Evolutionary conservation across 106 monocot genomes (phyloP).

Genomic region (Allium fistulosum): DNA sequence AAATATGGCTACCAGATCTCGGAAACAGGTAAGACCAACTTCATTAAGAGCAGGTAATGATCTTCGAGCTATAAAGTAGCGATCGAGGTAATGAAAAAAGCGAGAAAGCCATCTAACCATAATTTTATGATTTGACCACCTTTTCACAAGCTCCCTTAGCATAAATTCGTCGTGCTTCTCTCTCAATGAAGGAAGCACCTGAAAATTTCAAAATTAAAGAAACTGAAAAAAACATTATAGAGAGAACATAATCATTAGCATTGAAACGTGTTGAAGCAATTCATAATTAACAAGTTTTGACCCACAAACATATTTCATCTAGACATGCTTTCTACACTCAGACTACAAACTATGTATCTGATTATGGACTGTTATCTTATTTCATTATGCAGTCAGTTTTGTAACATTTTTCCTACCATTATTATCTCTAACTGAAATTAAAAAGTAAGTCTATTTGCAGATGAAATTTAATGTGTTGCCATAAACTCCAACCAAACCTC

Average conservation of each 20-base stretch:
- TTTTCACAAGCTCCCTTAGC: conserved; percentile 70
- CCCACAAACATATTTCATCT: too few relatives aligned
- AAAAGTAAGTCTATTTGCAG: too few relatives aligned
- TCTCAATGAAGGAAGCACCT: conserved; percentile 78
- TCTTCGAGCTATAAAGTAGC: conserved; percentile 60
- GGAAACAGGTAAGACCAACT: conserved; percentile 83
- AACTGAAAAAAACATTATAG: not conserved
- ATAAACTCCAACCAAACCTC: too few relatives aligned
- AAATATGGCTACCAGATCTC: conserved; percentile 44
- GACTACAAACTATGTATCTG: too few relatives aligned
- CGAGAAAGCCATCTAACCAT: conserved; percentile 88
- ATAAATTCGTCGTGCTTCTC: conserved; percentile 86
- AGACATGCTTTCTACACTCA: too few relatives aligned
- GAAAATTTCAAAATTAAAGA: conserved; percentile 5
- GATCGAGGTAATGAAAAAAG: conserved; percentile 79
- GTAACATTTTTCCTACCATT: too few relatives aligned
- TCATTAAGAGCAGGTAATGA: conserved; percentile 66
- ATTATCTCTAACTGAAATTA: too few relatives aligned
- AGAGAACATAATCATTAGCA: not conserved
- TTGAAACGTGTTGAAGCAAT: too few relatives aligned
- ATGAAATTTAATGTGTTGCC: too few relatives aligned
- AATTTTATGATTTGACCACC: conserved; percentile 84
- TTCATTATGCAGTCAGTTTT: too few relatives aligned
- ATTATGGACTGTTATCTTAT: too few relatives aligned
- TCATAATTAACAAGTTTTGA: too few relatives aligned